Evolutionary conservation across 148 eudicot species (phyloP), one percentile per base, ranked within the genome.

Genomic region (Selenicereus undatus): DNA sequence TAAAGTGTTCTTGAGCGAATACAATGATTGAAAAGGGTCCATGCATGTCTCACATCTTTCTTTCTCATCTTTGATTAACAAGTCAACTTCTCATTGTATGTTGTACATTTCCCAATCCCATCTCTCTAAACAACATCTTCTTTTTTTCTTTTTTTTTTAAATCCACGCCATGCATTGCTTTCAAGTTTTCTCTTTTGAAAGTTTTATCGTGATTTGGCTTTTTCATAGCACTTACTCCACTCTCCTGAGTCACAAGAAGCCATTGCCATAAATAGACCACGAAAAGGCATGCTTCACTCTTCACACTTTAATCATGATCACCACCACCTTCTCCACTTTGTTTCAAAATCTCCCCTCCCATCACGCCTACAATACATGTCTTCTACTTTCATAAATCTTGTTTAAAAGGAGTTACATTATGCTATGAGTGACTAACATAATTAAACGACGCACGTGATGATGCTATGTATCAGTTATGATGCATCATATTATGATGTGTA

Each of bases 261-360:
- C 86, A 81, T 84, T 84, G 81, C 81, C 78, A 80, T 52, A 39
- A 1, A 76, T 71, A 65, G 51, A 32, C 80, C 86, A 72, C 65
- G 22, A 43, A 73, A 84, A 80, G 66, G 79, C 54, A 48, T 50
- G 20, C 10, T 35, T 36, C 30, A 5, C 58, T 64, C 50, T 69
- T 84, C 86, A 74, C 82, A 84, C 86, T 84, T 81, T 84, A 81
- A 84, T 84, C 79, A 84, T 84, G 76, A 84, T 39, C 83, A 81
- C 79, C 86, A 84, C 82, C 81, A 36, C 64, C 76, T 26, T 26
- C 22, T 1, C 29, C 71, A 8, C 35, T 66, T 26, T 64, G 29
- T n/a, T 22, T 66, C 21, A 32, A 66, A 66, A 80, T 79, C 65
- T 54, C 48, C 78, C 65, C 36, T 45, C 62, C 42, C 43, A n/a